Evolutionary conservation across 1,139 yeast species (phyloP), one percentile per base, ranked within the genome.

Genomic region (Wickerhamomyces sp.): DNA sequence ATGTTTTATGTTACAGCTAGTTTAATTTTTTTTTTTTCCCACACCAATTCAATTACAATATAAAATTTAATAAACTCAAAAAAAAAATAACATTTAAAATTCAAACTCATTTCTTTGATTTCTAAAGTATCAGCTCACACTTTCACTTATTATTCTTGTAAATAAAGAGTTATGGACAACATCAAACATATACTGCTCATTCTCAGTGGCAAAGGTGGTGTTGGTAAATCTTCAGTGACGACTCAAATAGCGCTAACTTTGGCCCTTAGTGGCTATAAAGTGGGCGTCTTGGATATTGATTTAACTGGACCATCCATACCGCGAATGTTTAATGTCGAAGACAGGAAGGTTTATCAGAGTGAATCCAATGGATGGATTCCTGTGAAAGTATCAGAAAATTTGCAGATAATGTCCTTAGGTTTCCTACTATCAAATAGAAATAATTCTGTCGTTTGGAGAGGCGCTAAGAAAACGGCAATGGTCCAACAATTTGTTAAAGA

Each of bases 391-490:
- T 29, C 52, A 3, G 50, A 58, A 7, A 52, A 53, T 7, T 56
- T 82, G 10, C 63, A 78, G 32, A 72, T 90, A 35, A 89, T 92
- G 85, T 87, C 96, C 5, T 65, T 94, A n/a, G 99, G 98, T 3
- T 92, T 94, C 55, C 61, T 94, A 33, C 62, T 92, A 9, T 82
- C 84, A 15, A 81, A 86, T 56, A 65, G 97, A 43, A 95, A 95
- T 20, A 86, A 84, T 53, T 81, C 95, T 17, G 95, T 94, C 25
- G 97, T 92, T 8, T 94, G 99, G 99, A 72, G 97, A 55, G 99
- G 99, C 0, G 98, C 99, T 3, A 89, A 90, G 61, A 94, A 94
- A 59, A 90, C 97, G 0, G 96, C 97, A 18, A 92, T 94, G 97
- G 86, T 94, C 33, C 75, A 92, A 42, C 99, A 94, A 61, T 90